phyloP scores from a whole-genome alignment of 2,329 filamentous ascomycete genomes.

The Monilinia aucupariae region DNA sequence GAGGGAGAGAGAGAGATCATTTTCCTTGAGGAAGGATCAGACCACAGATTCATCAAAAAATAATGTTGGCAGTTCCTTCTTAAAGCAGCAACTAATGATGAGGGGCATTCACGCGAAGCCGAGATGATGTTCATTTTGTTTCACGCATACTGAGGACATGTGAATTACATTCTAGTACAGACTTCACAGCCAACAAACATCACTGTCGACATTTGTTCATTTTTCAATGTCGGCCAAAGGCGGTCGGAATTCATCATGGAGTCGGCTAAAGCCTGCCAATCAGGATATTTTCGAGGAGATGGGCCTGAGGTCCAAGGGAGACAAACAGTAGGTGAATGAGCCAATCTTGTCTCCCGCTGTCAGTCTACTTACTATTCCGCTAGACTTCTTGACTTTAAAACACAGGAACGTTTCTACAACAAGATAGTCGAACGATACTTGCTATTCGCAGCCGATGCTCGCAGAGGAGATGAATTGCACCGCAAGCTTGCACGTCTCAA shows the following conservation, averaged over 20 bases:
- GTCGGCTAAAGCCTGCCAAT: conserved; percentile 66
- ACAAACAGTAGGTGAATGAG: conserved; percentile 58
- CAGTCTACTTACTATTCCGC: conserved; percentile 20
- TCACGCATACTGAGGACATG: too few species aligned
- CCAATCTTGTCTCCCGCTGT: neutral
- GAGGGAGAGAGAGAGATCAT: neutral
- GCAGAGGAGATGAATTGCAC: conserved; percentile 67
- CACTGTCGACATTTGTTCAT: neutral
- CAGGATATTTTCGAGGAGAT: conserved; percentile 74
- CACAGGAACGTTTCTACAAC: conserved; percentile 79
- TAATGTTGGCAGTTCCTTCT: conserved; percentile 11
- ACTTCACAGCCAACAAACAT: neutral
- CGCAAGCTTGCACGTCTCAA: conserved; percentile 61
- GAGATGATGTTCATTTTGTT: neutral
- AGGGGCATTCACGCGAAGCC: conserved; percentile 7
- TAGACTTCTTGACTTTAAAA: conserved; percentile 67
- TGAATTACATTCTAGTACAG: neutral
- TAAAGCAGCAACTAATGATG: conserved; percentile 9
- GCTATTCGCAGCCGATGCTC: conserved; percentile 73
- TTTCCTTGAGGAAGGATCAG: neutral
- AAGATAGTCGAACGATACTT: conserved; percentile 86
- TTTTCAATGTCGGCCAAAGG: conserved; percentile 31
- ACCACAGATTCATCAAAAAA: conserved; percentile 8
- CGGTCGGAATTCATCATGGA: conserved; percentile 50
- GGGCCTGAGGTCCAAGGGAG: conserved; percentile 85